Evolutionary conservation across 164 flowering plant species (phyloP), one percentile per base, ranked within the genome.

Genomic region (Kingdonia uniflora): DNA sequence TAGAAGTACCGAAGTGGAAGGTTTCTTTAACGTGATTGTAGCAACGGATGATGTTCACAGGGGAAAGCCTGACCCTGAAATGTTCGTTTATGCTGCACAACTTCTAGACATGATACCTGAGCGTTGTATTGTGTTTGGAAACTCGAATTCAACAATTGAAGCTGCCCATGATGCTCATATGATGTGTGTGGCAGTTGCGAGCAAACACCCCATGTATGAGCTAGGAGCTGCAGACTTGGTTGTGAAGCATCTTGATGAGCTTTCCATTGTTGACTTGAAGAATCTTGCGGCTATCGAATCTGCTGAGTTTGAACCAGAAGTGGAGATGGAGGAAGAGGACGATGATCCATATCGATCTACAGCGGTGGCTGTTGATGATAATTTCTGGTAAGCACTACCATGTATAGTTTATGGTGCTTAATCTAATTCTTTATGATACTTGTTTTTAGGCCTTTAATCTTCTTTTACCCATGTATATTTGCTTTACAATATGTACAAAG

Each of bases 1-100:
- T 22, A 74, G 71, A 19, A 64, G 42, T 6, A 65, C 80, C 37
- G 96, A 91, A 17, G 69, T 92, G 40, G 78, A 78, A 53, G 87
- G 81, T 22, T 64, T 57, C 54, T 92, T 92, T 68, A 81, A 38
- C 56, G 95, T 71, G 35, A 71, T 86, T 56, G 87, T 88, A 0
- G 72, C 96, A 0, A 89, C 95, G 2, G 96, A 88, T 60, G 99
- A 92, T 74, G 99, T 84, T 49, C 63, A 82, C 53, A 72, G 99
- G 59, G 99, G 99, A 35, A 92, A 82, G 63, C 99, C 99, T 12
- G 99, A 92, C 59, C 99, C 99, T 0, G 99, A 92, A 74, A 92
- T 92, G 99, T 92, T 80, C 63, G 62, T 76, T 5, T 88, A 84
- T 57, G 99, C 99, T 14, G 82, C 87, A 6, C 95, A 92, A 71